Percentiles rank a stretch among this genome's conserved stretches.
These are phyloP conservation scores for Naematelia aurantialba DNA, from an alignment of 768 basidiomycete genomes.

Conservation along the genomic window DNA sequence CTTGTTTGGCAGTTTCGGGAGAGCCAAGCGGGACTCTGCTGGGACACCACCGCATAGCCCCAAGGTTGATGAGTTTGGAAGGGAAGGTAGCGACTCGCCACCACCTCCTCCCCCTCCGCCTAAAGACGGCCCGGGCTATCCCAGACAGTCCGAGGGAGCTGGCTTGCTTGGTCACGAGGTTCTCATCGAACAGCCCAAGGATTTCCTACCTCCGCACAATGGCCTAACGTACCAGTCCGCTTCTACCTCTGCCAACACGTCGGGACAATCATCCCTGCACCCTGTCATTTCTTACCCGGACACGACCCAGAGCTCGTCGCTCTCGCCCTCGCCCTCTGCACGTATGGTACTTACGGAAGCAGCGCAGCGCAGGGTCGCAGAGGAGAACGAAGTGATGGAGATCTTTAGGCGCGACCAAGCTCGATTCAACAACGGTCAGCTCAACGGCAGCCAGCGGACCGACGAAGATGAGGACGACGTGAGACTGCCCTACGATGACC, in stretches of 20 bases:
- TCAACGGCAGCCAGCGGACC: background rate
- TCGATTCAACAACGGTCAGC: constrained; percentile 6
- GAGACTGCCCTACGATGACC: constrained; percentile 38
- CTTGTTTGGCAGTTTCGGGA: background rate
- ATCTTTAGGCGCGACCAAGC: constrained; percentile 32
- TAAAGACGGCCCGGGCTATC: background rate
- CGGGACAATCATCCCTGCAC: constrained; percentile 1
- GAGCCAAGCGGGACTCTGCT: constrained; percentile 4
- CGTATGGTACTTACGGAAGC: constrained; percentile 21
- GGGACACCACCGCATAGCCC: background rate
- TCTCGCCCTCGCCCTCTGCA: constrained; percentile 33
- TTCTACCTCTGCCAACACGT: constrained; percentile 7
- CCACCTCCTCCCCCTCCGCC: constrained; percentile 6
- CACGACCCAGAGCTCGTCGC: background rate
- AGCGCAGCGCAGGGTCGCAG: constrained; percentile 20
- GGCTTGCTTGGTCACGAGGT: background rate
- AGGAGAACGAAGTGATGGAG: constrained; percentile 36
- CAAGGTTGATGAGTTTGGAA: constrained; percentile 4
- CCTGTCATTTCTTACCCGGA: background rate
- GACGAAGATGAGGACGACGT: constrained; percentile 24
- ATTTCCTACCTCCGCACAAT: constrained; percentile 5
- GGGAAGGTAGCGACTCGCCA: background rate
- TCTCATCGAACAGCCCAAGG: background rate
- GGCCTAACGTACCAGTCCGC: background rate
- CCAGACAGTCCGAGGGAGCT: background rate